Conservation (phyloP, 2,329 filamentous ascomycete species). For the Elsinoe australis region DNA sequence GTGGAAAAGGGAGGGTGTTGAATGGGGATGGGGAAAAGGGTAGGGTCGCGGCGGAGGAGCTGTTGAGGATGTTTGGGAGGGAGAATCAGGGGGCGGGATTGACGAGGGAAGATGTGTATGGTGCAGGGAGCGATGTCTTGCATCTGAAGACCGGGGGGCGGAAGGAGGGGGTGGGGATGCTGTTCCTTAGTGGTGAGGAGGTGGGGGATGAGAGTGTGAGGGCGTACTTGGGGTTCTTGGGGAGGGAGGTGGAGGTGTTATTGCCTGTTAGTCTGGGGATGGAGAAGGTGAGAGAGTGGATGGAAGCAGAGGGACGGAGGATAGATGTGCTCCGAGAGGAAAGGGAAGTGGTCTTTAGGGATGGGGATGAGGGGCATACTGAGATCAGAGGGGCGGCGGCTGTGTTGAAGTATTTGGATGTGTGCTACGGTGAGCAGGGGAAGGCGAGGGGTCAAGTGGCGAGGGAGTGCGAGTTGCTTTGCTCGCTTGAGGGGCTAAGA, state of each 20-base stretch:
- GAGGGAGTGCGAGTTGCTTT: not conserved
- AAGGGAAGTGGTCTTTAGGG: not conserved
- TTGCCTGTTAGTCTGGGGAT: slow-evolving; percentile 18
- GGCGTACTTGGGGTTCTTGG: slow-evolving; percentile 28
- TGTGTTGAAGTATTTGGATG: slow-evolving; percentile 1
- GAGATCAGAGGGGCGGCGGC: not conserved
- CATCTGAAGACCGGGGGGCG: slow-evolving; percentile 42
- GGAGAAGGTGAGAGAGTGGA: too few relatives aligned
- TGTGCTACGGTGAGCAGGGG: not conserved
- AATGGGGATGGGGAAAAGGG: slow-evolving; percentile 58
- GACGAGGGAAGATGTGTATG: slow-evolving; percentile 69
- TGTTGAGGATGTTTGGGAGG: slow-evolving; percentile 72
- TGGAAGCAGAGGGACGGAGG: too few relatives aligned
- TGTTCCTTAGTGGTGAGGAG: slow-evolving; percentile 31
- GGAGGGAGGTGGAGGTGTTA: slow-evolving; percentile 19
- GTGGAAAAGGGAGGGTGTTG: slow-evolving; percentile 54
- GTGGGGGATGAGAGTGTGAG: slow-evolving; percentile 30
- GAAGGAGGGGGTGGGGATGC: slow-evolving; percentile 30
- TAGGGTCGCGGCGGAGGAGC: slow-evolving; percentile 43
- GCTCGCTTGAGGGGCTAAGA: not conserved
- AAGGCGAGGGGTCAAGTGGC: not conserved
- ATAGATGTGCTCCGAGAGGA: not conserved
- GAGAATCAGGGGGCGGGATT: slow-evolving; percentile 70
- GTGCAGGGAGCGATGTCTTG: slow-evolving; percentile 73
- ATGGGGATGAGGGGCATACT: not conserved